A percentile compares a stretch with the other conserved stretches of the same genome.
Evolutionary conservation across 371 early-diverging fungal species (phyloP).

Genomic region (Neoconidiobolus thromboides): DNA sequence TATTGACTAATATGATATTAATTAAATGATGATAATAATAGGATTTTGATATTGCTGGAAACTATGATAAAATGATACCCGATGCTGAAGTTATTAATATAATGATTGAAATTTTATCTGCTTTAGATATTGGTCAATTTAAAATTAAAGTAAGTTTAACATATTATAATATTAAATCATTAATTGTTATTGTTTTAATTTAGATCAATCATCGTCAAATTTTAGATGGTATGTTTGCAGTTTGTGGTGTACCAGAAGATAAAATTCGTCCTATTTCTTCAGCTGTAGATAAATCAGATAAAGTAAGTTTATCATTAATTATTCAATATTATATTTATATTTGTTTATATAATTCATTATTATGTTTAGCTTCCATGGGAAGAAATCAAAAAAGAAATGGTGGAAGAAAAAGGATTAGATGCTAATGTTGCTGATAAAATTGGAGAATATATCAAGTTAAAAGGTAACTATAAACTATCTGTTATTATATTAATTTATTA

Average conservation of each 20-base stretch:
- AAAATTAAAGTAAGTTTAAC: conserved; percentile 42
- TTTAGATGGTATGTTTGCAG: conserved; percentile 89
- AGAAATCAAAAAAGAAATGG: conserved; percentile 91
- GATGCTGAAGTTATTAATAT: conserved; percentile 91
- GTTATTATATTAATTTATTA: too few relatives aligned
- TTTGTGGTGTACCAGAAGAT: conserved; percentile 80
- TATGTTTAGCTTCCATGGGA: conserved; percentile 55
- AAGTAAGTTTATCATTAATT: conserved; percentile 18
- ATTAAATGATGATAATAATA: conserved; percentile 4
- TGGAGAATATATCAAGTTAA: conserved; percentile 68
- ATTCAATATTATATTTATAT: too few relatives aligned
- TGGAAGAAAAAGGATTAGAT: conserved; percentile 70
- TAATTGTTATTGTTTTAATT: background rate
- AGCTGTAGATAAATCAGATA: conserved; percentile 98
- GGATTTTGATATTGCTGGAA: conserved; percentile 99
- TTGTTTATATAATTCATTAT: background rate
- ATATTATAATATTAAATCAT: background rate
- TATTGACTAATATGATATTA: background rate
- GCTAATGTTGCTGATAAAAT: conserved; percentile 69
- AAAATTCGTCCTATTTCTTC: conserved; percentile 85
- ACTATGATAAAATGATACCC: conserved; percentile 87
- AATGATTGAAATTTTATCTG: conserved; percentile 57
- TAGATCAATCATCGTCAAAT: conserved; percentile 91
- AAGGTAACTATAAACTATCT: conserved; percentile 20
- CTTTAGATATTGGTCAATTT: conserved; percentile 65